Base-by-base conservation (phyloP, 306 rosid genomes). In the Myrica gale region DNA sequence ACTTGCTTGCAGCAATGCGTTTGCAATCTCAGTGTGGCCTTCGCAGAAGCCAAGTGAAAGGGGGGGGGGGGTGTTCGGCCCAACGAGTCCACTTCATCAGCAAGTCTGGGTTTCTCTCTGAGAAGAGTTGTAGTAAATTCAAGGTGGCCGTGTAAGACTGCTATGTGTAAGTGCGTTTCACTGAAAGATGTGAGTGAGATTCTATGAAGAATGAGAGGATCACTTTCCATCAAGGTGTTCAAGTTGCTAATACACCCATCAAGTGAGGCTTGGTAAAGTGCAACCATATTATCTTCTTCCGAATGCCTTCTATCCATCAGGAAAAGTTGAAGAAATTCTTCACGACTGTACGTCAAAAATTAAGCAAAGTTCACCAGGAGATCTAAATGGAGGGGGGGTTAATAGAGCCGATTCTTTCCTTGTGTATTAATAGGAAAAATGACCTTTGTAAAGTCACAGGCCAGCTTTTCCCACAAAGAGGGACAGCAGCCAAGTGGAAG, bases 1-100 rank as follows among this genome's bases (percentile, higher is more conserved):
- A 41, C 80, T 73, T 50, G 71, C 68, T 9, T 6, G 12, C 77
- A 76, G 54, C 39, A 80, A 61, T 4, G 58, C 54, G 69, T 80
- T 76, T 23, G 76, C 87, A 0, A 76, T 54, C n/a, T 80, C 76
- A 45, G 79, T 61, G 77, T 80, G 82, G 1, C 84, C 87, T 39
- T 61, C 66, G 72, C 77, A 0, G 84, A 73, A 21, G 87, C 82
- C 4, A 80, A 53, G 62, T 84, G 84, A 76, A 84, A 84, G 80
- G 87, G 79, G 15, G n/a, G n/a, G n/a, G n/a, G n/a, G n/a, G n/a
- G n/a, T n/a, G 60, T 68, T 46, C 74, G 84, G 26, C 84, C 87
- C 60, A 73, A 54, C 37, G 80, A 76, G 75, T 80, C 48, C 11
- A 53, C 66, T 73, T 80, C 84, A 51, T 1, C 10, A 1, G 73